Evolutionary conservation across 352 stramenopile genomes (phyloP).

Genomic region (Phytopythium mirpurense): DNA sequence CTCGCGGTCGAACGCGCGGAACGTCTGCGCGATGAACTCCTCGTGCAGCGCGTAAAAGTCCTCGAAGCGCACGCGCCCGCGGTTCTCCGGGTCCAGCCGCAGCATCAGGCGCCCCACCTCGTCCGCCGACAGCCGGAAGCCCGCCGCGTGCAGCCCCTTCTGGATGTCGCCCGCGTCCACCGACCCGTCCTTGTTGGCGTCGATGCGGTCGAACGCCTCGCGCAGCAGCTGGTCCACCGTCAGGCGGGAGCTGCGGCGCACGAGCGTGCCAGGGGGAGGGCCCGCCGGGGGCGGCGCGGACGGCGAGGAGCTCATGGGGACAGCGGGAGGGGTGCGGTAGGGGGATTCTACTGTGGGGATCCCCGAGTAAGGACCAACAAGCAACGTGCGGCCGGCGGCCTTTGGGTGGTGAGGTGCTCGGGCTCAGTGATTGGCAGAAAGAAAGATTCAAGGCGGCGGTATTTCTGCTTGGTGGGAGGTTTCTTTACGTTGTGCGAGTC

Average conservation of each 20-base stretch:
- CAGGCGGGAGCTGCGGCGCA: conserved; percentile 74
- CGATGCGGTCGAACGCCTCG: conserved; percentile 70
- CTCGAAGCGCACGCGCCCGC: conserved; percentile 59
- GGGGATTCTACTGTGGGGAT: not conserved
- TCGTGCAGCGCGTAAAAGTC: conserved; percentile 78
- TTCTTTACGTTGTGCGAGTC: conserved; percentile 5
- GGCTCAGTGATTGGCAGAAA: conserved; percentile 1
- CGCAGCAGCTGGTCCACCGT: conserved; percentile 71
- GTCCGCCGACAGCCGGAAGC: conserved; percentile 53
- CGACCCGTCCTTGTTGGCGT: conserved; percentile 61
- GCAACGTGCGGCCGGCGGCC: not conserved
- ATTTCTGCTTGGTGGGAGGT: conserved; percentile 2
- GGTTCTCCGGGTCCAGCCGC: conserved; percentile 63
- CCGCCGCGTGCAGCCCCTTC: conserved; percentile 50
- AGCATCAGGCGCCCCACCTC: conserved; percentile 59
- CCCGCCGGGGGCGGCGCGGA: not conserved
- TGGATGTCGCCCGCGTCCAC: conserved; percentile 77
- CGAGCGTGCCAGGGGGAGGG: conserved; percentile 20
- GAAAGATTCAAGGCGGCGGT: not conserved
- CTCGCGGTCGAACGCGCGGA: conserved; percentile 57
- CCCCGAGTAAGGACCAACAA: not conserved
- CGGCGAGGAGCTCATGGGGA: not conserved
- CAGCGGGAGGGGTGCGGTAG: not conserved
- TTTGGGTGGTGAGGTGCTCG: too few species aligned
- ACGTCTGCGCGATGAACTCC: conserved; percentile 69